A percentile compares a stretch with the other conserved stretches of the same genome.
Conservation (phyloP, 2,329 filamentous ascomycete species). For the Hymenotorrendiella dingleyae region DNA sequence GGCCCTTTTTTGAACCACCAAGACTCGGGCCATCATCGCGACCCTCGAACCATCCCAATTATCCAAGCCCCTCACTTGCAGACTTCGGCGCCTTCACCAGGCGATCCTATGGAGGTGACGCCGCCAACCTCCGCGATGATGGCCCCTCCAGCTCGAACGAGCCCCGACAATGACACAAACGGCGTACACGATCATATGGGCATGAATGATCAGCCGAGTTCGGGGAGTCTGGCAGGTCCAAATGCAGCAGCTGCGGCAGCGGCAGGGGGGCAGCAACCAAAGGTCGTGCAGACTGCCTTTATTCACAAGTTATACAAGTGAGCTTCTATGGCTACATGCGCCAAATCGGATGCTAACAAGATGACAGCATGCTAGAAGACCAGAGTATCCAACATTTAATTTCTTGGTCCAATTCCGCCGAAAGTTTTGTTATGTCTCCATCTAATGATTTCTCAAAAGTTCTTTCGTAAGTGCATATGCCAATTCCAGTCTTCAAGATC, state of each 20-base stretch:
- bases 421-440: constrained; percentile 98
- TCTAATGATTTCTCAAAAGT: constrained; percentile 98
- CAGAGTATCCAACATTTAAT: constrained; percentile 89
- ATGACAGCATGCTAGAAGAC: constrained; percentile 87
- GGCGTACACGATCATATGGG: constrained; percentile 28
- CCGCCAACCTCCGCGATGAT: constrained; percentile 41
- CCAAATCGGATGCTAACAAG: constrained; percentile 12
- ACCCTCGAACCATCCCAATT: constrained; percentile 46
- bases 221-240: constrained; percentile 26
- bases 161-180: constrained; percentile 30
- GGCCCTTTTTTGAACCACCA: constrained; percentile 24
- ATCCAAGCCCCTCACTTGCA: constrained; percentile 51
- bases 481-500: constrained; percentile 5
- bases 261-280: constrained; percentile 81
- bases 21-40: constrained; percentile 19
- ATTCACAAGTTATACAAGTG: constrained; percentile 99
- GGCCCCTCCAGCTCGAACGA: constrained; percentile 28
- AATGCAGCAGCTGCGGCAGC: constrained; percentile 46
- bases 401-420: constrained; percentile 87
- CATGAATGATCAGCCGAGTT: constrained; percentile 33
- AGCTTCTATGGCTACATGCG: constrained; percentile 29
- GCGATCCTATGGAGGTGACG: constrained; percentile 57
- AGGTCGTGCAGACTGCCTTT: constrained; percentile 96
- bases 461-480: constrained; percentile 87
- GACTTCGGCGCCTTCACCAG: constrained; percentile 52